phyloP scores from a whole-genome alignment of 495 filamentous ascomycete genomes.

The Ascodesmis nigricans region DNA sequence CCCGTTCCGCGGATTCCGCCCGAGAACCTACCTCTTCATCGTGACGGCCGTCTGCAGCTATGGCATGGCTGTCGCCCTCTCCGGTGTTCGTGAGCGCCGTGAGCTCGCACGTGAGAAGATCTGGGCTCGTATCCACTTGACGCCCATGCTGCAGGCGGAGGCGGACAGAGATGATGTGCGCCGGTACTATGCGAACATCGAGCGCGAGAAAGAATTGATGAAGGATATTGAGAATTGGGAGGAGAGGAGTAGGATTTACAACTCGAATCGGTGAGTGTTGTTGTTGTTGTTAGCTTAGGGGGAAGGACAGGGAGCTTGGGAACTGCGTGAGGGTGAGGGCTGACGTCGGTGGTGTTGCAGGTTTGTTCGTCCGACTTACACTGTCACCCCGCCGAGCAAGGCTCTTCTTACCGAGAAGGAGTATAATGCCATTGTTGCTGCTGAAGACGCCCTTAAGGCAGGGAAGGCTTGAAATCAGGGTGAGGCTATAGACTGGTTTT shows the following conservation, averaged over 20 bases:
- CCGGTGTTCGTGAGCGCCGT: conserved; percentile 70
- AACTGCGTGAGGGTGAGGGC: neutral
- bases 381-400: conserved; percentile 8
- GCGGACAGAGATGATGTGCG: conserved; percentile 86
- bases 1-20: conserved; percentile 76
- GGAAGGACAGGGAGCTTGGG: neutral
- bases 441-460: conserved; percentile 14
- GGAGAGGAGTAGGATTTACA: conserved; percentile 44
- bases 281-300: neutral
- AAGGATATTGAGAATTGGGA: conserved; percentile 43
- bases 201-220: conserved; percentile 69
- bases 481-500: too few species aligned
- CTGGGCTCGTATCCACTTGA: conserved; percentile 83
- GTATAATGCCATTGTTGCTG: conserved; percentile 19
- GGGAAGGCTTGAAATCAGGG: too few species aligned
- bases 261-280: conserved; percentile 49
- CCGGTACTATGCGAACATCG: conserved; percentile 62
- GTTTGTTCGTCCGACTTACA: conserved; percentile 13
- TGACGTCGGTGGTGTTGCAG: conserved; percentile 1
- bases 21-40: conserved; percentile 48
- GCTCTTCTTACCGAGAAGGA: conserved; percentile 10
- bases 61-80: conserved; percentile 62
- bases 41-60: conserved; percentile 59
- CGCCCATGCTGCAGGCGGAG: conserved; percentile 82
- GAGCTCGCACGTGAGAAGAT: conserved; percentile 93